Evolutionary conservation across 164 flowering plant species (phyloP), one percentile per base, ranked within the genome.

Genomic region (Buxus sempervirens): DNA sequence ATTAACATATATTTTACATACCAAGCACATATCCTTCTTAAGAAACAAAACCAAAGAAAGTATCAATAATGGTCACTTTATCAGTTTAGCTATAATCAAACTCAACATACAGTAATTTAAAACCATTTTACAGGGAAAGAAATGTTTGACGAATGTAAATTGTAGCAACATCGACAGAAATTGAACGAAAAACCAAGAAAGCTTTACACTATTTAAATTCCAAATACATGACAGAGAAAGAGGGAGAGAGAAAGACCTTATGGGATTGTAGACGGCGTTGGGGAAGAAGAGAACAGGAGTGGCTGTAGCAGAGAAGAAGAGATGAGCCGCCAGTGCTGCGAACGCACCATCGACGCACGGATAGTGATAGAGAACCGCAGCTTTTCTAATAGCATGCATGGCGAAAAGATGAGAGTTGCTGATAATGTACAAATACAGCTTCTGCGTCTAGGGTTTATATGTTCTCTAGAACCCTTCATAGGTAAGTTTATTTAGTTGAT

Each of bases 291-390:
- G 75, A 2, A 78, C 77, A 18, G 88, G 84, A 21, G 45, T 70
- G 23, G 82, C 77, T 22, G 83, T 49, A 60, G 91, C 79, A 2
- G 88, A 81, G 78, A 90, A 89, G 78, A 83, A 90, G 54, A 93
- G 86, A 60, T 90, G 86, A 23, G 98, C 95, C 2, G 96, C 96
- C 13, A 90, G 77, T 21, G 98, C 98, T 0, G 92, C 93, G 61
- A 90, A 90, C 4, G 84, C 93, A 51, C 96, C 98, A 64, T 93
- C 98, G 0, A 91, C 93, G 65, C 98, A 93, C 0, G 98, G 98
- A 41, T 89, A 93, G 79, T 93, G 98, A 75, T 93, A 90, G 0
- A 90, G 77, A 9, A 90, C 88, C 1, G 93, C 98, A 4, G 85
- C 54, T 64, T 76, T 72, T 69, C 66, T 70, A 66, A 56, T 14